phyloP scores from a whole-genome alignment of 2,329 filamentous ascomycete genomes.

The Arthrobotrys pseudoclavata region DNA sequence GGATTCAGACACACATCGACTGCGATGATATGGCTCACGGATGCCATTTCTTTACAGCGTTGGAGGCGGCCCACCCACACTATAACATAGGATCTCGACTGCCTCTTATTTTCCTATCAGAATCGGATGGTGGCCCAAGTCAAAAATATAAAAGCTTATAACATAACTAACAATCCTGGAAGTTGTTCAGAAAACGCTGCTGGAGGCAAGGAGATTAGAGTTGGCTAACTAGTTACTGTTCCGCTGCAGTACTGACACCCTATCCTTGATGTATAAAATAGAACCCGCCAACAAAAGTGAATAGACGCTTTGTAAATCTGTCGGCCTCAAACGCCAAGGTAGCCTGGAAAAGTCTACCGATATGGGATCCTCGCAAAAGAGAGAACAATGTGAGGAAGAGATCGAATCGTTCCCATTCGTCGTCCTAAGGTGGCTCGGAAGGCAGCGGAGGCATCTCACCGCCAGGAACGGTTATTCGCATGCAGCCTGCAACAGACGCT shows the following conservation, averaged over 20 bases:
- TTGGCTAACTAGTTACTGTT: background rate
- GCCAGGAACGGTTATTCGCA: constrained; percentile 51
- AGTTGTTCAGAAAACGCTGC: background rate
- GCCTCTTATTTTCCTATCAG: constrained; percentile 33
- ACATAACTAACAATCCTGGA: constrained; percentile 17
- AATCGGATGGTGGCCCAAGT: constrained; percentile 39
- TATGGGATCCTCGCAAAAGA: constrained; percentile 20
- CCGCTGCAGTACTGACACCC: background rate
- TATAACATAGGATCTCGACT: background rate
- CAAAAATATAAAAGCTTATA: constrained; percentile 16
- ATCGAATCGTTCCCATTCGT: constrained; percentile 19
- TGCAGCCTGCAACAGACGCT: constrained; percentile 48
- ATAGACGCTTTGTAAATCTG: constrained; percentile 3
- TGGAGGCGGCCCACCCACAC: constrained; percentile 40
- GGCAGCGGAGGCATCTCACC: constrained; percentile 3
- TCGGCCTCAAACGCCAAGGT: background rate
- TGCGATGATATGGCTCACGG: constrained; percentile 20
- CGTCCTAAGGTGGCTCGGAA: background rate
- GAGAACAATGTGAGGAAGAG: background rate
- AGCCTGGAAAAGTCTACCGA: background rate
- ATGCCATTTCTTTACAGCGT: constrained; percentile 9
- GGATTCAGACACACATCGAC: background rate
- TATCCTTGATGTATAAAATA: constrained; percentile 11
- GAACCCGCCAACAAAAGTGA: constrained; percentile 2
- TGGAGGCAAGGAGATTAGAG: constrained; percentile 15